phyloP scores from a whole-genome alignment of 2,329 filamentous ascomycete genomes.

The Sclerotinia spermophila region DNA sequence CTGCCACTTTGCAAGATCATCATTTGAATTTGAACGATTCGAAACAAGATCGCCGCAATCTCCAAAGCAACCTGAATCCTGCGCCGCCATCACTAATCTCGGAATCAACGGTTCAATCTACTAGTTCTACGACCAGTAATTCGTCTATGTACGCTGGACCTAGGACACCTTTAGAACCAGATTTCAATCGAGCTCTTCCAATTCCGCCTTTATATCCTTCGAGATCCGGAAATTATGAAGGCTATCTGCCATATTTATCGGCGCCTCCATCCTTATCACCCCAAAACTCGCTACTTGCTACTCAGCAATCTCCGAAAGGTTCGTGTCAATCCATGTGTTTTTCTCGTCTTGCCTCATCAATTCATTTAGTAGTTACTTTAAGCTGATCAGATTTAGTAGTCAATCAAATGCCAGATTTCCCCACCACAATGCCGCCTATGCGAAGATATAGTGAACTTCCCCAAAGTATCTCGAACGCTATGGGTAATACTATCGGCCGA shows the following conservation, averaged over 20 bases:
- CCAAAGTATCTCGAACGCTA: conserved; percentile 8
- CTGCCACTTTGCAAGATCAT: conserved; percentile 18
- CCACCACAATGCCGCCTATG: conserved; percentile 30
- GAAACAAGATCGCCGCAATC: conserved; percentile 30
- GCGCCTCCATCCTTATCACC: conserved; percentile 33
- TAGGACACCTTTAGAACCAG: conserved; percentile 35
- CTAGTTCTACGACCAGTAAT: conserved; percentile 30
- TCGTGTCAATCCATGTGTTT: conserved; percentile 14
- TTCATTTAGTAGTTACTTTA: background rate
- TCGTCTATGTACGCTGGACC: conserved; percentile 32
- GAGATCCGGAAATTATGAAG: conserved; percentile 32
- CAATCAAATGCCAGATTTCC: conserved; percentile 25
- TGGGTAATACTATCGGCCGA: background rate
- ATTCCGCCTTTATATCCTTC: conserved; percentile 31
- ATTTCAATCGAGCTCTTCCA: conserved; percentile 32
- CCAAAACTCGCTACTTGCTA: conserved; percentile 22
- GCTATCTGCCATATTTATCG: conserved; percentile 32
- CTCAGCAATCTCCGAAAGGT: conserved; percentile 34
- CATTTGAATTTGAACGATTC: conserved; percentile 25
- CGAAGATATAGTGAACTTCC: conserved; percentile 25
- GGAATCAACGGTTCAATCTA: conserved; percentile 34
- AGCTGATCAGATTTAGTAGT: conserved; percentile 22
- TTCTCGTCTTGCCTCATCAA: background rate
- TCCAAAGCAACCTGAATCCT: conserved; percentile 21
- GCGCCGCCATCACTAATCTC: conserved; percentile 32